Base-by-base conservation (phyloP, 2,329 filamentous ascomycete genomes). In the Curvularia hawaiiensis region DNA sequence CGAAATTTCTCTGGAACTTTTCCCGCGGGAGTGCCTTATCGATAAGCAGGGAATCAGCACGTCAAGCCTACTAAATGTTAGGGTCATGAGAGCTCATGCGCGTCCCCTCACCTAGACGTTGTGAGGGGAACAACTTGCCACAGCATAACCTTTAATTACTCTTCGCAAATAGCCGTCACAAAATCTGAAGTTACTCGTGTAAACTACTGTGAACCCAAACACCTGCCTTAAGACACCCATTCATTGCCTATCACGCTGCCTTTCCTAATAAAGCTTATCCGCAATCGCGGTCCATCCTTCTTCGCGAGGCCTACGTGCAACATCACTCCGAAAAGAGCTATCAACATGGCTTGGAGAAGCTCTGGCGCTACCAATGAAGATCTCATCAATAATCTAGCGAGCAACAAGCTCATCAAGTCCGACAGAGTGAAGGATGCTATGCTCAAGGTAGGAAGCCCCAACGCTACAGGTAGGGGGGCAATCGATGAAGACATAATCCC, bases 341-440 rank as follows among this genome's bases (percentile, higher is more conserved):
- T 64, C 64, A 83, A 61, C 58, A 98, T 99, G 95, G 93, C 94
- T 58, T 99, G 95, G 95, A 86, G 87, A 65, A 92, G 90, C 76
- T 90, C 89, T 7, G 94, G 92, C 59, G 78, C 79, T 4, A 86
- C 87, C 28, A 97, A 98, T 75, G 77, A 79, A 40, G 87, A 88
- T 55, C 83, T 99, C 48, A 82, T 98, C 60, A 84, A 88, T 65
- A 97, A 97, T 74, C 83, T 99, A 56, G 88, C 81, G 74, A 82
- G 78, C 40, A 86, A 90, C 67, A 84, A 84, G 3, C 81, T 98
- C 52, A 92, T 98, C 64, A 88, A 83, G n/a, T 84, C 87, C 60
- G 78, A 84, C 3, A 79, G 83, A 24, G 90, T 96, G 33, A 90
- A 88, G 69, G 82, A 85, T n/a, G 93, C 94, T 54, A 96, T 98